Conservation (phyloP, 2,329 filamentous ascomycete species). For the Aspergillus transmontanensis region DNA sequence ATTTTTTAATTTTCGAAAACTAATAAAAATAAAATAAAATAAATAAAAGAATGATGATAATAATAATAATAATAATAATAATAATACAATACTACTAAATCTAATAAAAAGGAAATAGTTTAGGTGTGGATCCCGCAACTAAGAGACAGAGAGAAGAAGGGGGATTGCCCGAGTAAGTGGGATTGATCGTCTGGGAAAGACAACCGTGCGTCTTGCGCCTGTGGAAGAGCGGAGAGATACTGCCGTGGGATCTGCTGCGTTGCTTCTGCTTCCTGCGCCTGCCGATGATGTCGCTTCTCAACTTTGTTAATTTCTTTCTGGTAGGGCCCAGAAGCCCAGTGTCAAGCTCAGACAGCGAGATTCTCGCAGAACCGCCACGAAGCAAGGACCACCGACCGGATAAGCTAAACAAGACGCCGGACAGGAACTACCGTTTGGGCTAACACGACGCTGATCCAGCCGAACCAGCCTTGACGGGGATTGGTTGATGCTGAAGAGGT, state of each 20-base stretch:
- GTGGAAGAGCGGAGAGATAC: constrained; percentile 22
- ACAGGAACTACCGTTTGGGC: constrained; percentile 22
- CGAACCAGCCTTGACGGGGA: constrained; percentile 12
- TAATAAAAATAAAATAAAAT: constrained; percentile 1
- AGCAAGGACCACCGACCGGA: constrained; percentile 26
- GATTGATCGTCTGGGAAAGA: constrained; percentile 18
- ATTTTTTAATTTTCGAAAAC: background rate
- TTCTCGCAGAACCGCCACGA: constrained; percentile 24
- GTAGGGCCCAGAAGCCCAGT: constrained; percentile 17
- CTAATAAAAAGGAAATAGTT: constrained; percentile 11
- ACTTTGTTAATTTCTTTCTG: constrained; percentile 6
- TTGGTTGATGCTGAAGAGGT: constrained; percentile 12
- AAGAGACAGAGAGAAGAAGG: background rate
- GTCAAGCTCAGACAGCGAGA: constrained; percentile 22
- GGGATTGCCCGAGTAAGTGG: constrained; percentile 7
- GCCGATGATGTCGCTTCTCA: constrained; percentile 1
- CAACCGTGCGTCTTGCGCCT: constrained; percentile 17
- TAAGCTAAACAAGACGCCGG: constrained; percentile 22
- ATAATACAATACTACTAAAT: constrained; percentile 1
- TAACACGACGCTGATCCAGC: constrained; percentile 17
- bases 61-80: constrained; percentile 1
- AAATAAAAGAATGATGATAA: background rate
- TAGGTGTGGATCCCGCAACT: constrained; percentile 18
- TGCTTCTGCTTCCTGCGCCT: constrained; percentile 4
- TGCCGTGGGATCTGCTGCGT: constrained; percentile 17